Evolutionary conservation across 2,329 filamentous ascomycete genomes (phyloP).

Genomic region (Acephala macrosclerotiorum): DNA sequence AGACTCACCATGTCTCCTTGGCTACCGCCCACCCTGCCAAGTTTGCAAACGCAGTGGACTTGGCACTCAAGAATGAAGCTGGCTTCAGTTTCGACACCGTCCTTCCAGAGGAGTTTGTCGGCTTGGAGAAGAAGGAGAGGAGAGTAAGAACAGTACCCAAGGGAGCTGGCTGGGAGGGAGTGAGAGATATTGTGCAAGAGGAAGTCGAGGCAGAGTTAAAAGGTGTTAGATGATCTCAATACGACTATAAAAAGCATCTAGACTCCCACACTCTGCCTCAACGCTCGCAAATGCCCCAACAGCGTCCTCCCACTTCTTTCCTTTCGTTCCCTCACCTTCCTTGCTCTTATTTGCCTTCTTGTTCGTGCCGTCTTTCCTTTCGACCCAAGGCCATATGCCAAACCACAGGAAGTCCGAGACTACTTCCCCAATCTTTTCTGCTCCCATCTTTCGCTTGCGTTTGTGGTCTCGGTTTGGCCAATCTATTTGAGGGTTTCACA

Average conservation of each 20-base stretch:
- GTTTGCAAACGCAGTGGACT: slow-evolving; percentile 84
- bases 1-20: slow-evolving; percentile 75
- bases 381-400: background rate
- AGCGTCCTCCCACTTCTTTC: background rate
- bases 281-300: background rate
- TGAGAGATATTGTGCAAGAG: slow-evolving; percentile 76
- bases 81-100: slow-evolving; percentile 82
- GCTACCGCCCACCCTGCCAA: slow-evolving; percentile 97
- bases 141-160: slow-evolving; percentile 74
- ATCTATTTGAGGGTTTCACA: too few relatives aligned
- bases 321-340: background rate
- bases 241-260: slow-evolving; percentile 31
- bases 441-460: background rate
- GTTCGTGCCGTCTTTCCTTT: background rate
- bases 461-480: too few relatives aligned
- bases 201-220: slow-evolving; percentile 73
- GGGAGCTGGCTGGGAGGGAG: slow-evolving; percentile 71
- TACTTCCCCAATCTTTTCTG: background rate
- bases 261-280: background rate
- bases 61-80: slow-evolving; percentile 74
- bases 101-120: slow-evolving; percentile 81
- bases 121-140: slow-evolving; percentile 77
- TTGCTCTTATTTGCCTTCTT: background rate
- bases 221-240: slow-evolving; percentile 50
- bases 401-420: background rate